Conservation (phyloP, 1,284 basidiomycete genomes). For the Mycena sp. region DNA sequence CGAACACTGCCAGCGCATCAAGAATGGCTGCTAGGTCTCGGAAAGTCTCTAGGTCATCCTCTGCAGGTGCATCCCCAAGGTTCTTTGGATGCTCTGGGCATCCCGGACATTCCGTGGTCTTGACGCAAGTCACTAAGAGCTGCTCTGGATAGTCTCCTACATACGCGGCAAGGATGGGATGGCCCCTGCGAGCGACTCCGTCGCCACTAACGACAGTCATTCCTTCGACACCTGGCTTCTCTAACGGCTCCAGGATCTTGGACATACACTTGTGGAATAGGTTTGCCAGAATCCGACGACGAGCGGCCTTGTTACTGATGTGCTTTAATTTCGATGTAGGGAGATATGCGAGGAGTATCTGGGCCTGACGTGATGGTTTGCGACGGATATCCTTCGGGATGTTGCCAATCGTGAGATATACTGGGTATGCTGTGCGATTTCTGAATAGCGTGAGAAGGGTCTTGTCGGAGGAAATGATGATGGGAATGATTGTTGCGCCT, state of each 20-base stretch:
- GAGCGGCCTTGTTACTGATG: constrained; percentile 40
- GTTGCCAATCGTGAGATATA: constrained; percentile 53
- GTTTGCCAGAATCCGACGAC: constrained; percentile 41
- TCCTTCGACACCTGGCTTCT: neutral
- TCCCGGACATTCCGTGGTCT: constrained; percentile 7
- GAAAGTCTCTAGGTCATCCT: neutral
- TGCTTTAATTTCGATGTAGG: constrained; percentile 44
- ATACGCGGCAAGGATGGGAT: no score
- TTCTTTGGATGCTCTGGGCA: neutral
- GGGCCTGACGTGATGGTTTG: constrained; percentile 39
- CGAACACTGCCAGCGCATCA: constrained; percentile 29
- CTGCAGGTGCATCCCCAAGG: neutral
- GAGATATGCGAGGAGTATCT: constrained; percentile 50
- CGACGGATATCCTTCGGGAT: no score
- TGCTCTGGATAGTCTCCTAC: constrained; percentile 25
- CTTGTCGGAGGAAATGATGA: constrained; percentile 52
- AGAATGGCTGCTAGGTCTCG: constrained; percentile 28
- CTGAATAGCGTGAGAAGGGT: constrained; percentile 48
- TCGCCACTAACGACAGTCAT: constrained; percentile 4
- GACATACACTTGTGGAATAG: constrained; percentile 18
- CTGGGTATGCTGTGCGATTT: constrained; percentile 46
- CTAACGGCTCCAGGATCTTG: neutral
- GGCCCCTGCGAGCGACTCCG: constrained; percentile 4
- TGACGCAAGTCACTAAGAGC: constrained; percentile 4
- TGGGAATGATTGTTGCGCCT: constrained; percentile 44